Conservation (phyloP, 805 yeast species). For the Candida palmyrensis region DNA sequence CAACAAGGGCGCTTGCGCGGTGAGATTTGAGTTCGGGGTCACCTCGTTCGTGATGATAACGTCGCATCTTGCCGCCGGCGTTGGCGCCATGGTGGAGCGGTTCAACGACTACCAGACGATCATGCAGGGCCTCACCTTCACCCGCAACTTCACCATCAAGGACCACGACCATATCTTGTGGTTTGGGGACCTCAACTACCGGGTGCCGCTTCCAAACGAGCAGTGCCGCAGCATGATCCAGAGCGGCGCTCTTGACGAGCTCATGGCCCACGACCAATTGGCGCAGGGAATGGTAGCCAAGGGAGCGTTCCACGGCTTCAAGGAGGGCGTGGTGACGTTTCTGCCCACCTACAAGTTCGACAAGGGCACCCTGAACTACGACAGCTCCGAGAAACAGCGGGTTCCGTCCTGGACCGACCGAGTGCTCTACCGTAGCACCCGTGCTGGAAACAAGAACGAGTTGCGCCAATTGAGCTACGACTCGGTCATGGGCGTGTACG, state of each 20-base stretch:
- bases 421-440: constrained; percentile 47
- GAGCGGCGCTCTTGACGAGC: constrained; percentile 37
- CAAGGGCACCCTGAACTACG: constrained; percentile 74
- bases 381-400: constrained; percentile 86
- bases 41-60: constrained; percentile 82
- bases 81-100: constrained; percentile 74
- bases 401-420: constrained; percentile 98
- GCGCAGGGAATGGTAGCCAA: constrained; percentile 63
- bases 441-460: constrained; percentile 8
- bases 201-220: constrained; percentile 69
- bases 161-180: constrained; percentile 85
- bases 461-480: constrained; percentile 65
- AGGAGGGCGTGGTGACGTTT: constrained; percentile 72
- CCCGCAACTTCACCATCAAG: constrained; percentile 62
- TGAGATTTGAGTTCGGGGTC: constrained; percentile 75
- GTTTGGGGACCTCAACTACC: constrained; percentile 91
- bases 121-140: constrained; percentile 68
- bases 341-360: constrained; percentile 92
- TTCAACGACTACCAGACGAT: constrained; percentile 79
- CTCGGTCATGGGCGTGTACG: constrained; percentile 50
- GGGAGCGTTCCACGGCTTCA: constrained; percentile 68
- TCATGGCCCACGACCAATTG: constrained; percentile 76
- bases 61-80: constrained; percentile 93
- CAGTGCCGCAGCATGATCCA: constrained; percentile 57
- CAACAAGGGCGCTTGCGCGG: constrained; percentile 94